phyloP scores from a whole-genome alignment of 331 rosid species.

The Telfairia occidentalis region DNA sequence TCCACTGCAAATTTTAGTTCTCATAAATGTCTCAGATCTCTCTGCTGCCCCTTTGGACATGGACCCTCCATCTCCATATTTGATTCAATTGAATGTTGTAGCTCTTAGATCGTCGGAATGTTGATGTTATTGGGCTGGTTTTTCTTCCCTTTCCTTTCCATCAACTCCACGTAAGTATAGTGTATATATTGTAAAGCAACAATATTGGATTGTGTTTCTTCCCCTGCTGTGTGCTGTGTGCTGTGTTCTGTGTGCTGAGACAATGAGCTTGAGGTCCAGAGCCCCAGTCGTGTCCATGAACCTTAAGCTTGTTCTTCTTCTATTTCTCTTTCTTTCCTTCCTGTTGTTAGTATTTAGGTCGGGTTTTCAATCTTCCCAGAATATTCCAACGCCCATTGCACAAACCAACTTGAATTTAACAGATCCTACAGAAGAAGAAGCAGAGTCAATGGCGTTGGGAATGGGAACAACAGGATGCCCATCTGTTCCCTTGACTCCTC shows the following conservation, averaged over 20 bases:
- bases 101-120: not conserved
- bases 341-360: slow-evolving; percentile 38
- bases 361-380: slow-evolving; percentile 29
- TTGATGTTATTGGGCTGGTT: not conserved
- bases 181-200: not conserved
- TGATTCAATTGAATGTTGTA: too few species aligned
- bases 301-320: slow-evolving; percentile 37
- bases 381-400: slow-evolving; percentile 12
- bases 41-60: not conserved
- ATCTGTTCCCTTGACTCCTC: slow-evolving; percentile 19
- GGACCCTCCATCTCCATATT: too few species aligned
- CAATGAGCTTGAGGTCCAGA: slow-evolving; percentile 47
- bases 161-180: too few species aligned
- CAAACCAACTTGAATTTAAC: slow-evolving; percentile 24
- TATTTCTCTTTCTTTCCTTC: slow-evolving; percentile 26
- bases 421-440: too few species aligned
- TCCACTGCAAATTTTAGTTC: not conserved
- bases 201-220: too few species aligned
- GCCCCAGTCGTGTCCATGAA: slow-evolving; percentile 34
- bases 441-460: not conserved
- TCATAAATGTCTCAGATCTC: not conserved
- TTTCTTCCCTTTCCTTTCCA: too few species aligned
- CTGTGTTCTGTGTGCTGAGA: too few species aligned
- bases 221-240: too few species aligned
- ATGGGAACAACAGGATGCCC: slow-evolving; percentile 24